phyloP scores from a whole-genome alignment of 1,139 yeast species.

The Geotrichum candidum region DNA sequence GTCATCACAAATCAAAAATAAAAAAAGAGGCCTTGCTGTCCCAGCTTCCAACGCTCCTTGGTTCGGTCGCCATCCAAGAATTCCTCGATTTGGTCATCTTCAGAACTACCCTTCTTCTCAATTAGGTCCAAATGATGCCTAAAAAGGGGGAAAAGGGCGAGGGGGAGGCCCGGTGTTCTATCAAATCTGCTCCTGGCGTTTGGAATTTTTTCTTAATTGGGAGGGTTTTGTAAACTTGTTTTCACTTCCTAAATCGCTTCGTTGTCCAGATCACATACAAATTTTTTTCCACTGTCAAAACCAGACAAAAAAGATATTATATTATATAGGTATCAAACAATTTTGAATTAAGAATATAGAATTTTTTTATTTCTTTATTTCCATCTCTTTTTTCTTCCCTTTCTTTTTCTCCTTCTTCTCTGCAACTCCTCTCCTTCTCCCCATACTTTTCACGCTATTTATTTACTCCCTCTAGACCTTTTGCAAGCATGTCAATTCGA shows the following conservation, averaged over 20 bases:
- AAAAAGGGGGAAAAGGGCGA: background rate
- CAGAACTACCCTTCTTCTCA: background rate
- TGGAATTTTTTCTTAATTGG: background rate
- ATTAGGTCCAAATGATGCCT: background rate
- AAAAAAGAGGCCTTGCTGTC: background rate
- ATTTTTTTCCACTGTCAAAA: background rate
- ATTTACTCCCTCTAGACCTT: background rate
- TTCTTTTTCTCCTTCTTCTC: background rate
- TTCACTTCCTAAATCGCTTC: background rate
- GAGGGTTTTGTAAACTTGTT: background rate
- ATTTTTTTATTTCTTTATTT: background rate
- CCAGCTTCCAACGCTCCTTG: background rate
- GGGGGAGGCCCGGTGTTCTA: background rate
- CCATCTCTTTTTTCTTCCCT: background rate
- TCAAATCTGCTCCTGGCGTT: background rate
- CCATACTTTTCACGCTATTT: background rate
- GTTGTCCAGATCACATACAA: background rate
- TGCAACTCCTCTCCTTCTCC: background rate
- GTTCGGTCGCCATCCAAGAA: background rate
- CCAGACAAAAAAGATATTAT: background rate
- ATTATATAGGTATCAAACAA: background rate
- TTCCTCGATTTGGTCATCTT: background rate
- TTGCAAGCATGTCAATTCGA: slow-evolving; percentile 11
- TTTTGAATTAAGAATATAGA: background rate
- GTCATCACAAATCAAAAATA: background rate